These are phyloP conservation scores for Candida silvicultrix DNA, from an alignment of 805 yeast genomes.

Conservation along the genomic window DNA sequence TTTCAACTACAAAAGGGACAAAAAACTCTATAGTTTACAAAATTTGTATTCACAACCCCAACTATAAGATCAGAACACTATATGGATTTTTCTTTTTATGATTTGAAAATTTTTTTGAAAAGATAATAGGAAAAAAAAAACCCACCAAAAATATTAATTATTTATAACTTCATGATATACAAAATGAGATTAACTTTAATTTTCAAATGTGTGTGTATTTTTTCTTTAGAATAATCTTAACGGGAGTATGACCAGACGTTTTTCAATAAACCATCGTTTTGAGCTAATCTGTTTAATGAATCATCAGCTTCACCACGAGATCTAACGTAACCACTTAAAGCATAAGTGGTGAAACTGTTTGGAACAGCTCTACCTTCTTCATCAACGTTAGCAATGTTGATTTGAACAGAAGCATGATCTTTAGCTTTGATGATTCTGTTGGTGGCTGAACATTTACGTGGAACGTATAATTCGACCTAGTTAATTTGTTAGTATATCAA, in stretches of 20 bases:
- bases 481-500: neutral
- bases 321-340: constrained; percentile 96
- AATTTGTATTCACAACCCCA: neutral
- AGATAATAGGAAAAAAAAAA: no score
- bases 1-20: no score
- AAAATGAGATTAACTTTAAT: constrained; percentile 17
- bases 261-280: constrained; percentile 95
- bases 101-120: no score
- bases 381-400: constrained; percentile 97
- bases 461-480: constrained; percentile 99
- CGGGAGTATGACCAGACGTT: constrained; percentile 95
- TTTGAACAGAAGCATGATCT: constrained; percentile 99
- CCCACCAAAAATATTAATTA: neutral
- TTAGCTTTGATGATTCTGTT: constrained; percentile 99
- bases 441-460: constrained; percentile 99
- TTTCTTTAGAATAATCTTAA: constrained; percentile 37
- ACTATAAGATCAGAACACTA: neutral
- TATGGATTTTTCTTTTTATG: neutral
- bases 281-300: constrained; percentile 98
- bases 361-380: constrained; percentile 93
- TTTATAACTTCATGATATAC: neutral
- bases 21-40: neutral
- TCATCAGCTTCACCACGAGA: constrained; percentile 99
- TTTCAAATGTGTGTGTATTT: neutral
- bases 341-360: constrained; percentile 90